Conservation (phyloP, 2,329 filamentous ascomycete genomes). For the Cordyceps tenuipes region DNA sequence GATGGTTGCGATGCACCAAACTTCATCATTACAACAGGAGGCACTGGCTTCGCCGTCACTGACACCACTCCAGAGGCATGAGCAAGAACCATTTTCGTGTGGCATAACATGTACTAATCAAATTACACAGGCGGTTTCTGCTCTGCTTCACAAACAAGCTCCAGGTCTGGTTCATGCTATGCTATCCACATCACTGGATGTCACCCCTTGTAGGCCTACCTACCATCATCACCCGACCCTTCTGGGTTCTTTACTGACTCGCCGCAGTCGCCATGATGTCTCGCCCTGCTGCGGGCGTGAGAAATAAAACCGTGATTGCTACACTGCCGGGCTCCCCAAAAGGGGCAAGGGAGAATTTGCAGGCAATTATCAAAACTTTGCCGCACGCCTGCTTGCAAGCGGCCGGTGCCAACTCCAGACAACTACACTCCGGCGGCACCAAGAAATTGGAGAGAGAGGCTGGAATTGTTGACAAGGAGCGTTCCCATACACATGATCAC, state of each 20-base stretch:
- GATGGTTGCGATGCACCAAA: conserved; percentile 59
- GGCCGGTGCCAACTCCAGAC: conserved; percentile 71
- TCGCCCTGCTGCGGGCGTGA: conserved; percentile 79
- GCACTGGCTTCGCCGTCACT: conserved; percentile 80
- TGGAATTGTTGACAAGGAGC: conserved; percentile 40
- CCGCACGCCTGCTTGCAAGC: conserved; percentile 93
- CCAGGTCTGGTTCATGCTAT: conserved; percentile 92
- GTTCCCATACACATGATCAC: conserved; percentile 22
- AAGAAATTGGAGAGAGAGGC: conserved; percentile 80
- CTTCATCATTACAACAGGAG: conserved; percentile 80
- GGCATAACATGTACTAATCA: neutral
- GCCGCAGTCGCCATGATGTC: conserved; percentile 90
- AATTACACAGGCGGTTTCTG: conserved; percentile 57
- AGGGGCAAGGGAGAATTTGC: conserved; percentile 86
- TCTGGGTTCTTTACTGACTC: conserved; percentile 17
- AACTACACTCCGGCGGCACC: conserved; percentile 70
- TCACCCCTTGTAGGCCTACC: conserved; percentile 75
- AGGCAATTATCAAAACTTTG: conserved; percentile 79
- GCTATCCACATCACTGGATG: conserved; percentile 71
- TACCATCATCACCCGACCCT: no score
- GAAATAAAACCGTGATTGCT: conserved; percentile 72
- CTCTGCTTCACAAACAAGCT: conserved; percentile 75
- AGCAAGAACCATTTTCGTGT: neutral
- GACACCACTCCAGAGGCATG: conserved; percentile 82
- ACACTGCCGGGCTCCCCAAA: conserved; percentile 94